Evolutionary conservation across 1,284 basidiomycete genomes (phyloP).

Genomic region (Trichosporon asahii): DNA sequence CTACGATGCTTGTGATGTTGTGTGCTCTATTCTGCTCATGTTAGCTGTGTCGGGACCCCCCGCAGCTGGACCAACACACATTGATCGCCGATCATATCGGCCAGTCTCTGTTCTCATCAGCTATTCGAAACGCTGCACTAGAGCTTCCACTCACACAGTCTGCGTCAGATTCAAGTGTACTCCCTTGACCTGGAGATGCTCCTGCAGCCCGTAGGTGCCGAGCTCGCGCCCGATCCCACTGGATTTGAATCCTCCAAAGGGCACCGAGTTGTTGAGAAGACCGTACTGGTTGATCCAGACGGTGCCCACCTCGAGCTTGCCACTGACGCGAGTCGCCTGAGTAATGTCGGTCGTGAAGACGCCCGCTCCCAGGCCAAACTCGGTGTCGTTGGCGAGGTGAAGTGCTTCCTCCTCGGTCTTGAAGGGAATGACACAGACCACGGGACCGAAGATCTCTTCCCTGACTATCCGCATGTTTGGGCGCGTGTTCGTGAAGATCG

Average conservation of each 20-base stretch:
- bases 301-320: slow-evolving; percentile 73
- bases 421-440: slow-evolving; percentile 52
- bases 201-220: slow-evolving; percentile 79
- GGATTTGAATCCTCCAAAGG: slow-evolving; percentile 90
- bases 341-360: slow-evolving; percentile 82
- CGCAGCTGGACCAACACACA: neutral
- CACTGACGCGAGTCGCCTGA: slow-evolving; percentile 80
- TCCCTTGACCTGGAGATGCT: slow-evolving; percentile 78
- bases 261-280: slow-evolving; percentile 72
- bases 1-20: neutral
- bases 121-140: neutral
- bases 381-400: slow-evolving; percentile 73
- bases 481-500: slow-evolving; percentile 47
- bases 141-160: slow-evolving; percentile 15
- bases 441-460: slow-evolving; percentile 55
- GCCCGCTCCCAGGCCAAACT: slow-evolving; percentile 85
- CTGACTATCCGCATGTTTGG: slow-evolving; percentile 42
- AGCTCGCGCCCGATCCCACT: slow-evolving; percentile 79
- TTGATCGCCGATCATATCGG: neutral
- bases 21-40: neutral
- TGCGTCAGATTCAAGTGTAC: slow-evolving; percentile 67
- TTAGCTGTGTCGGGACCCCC: too few relatives aligned
- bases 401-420: slow-evolving; percentile 55
- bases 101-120: neutral
- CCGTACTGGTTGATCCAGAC: slow-evolving; percentile 89